Evolutionary conservation across 192 early-diverging fungal species (phyloP).

Genomic region (Dimargaris xerosporica): DNA sequence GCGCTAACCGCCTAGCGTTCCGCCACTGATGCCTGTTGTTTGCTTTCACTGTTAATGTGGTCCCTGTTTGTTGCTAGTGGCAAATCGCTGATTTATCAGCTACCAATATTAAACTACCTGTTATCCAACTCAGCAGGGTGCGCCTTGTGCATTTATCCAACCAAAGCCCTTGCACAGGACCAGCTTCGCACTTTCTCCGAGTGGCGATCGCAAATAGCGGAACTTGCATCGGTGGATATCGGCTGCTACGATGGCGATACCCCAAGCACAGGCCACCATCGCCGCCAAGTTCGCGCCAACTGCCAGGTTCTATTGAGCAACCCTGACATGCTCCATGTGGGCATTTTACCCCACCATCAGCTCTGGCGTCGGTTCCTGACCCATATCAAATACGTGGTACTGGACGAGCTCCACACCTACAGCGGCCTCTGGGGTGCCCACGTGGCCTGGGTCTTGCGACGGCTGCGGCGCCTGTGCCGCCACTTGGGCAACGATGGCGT

Average conservation of each 20-base stretch:
- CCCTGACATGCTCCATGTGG: slow-evolving; percentile 62
- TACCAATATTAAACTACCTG: slow-evolving; percentile 40
- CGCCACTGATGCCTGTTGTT: too few species aligned
- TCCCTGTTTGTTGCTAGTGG: slow-evolving; percentile 30
- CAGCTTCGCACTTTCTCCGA: slow-evolving; percentile 36
- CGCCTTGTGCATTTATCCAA: slow-evolving; percentile 57
- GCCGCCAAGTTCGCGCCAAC: slow-evolving; percentile 30
- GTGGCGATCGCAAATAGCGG: slow-evolving; percentile 17
- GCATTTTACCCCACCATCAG: slow-evolving; percentile 39
- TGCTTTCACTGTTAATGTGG: too few species aligned
- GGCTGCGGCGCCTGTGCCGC: slow-evolving; percentile 41
- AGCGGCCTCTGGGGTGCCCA: slow-evolving; percentile 49
- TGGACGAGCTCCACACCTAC: slow-evolving; percentile 70
- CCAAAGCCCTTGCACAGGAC: slow-evolving; percentile 72
- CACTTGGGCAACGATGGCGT: slow-evolving; percentile 26
- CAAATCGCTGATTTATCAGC: slow-evolving; percentile 66
- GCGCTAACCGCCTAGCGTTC: too few species aligned
- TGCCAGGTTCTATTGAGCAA: slow-evolving; percentile 61
- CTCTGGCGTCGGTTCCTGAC: slow-evolving; percentile 41
- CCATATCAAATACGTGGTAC: slow-evolving; percentile 39
- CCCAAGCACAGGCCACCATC: slow-evolving; percentile 16
- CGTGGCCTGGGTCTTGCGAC: slow-evolving; percentile 40
- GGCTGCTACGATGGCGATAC: slow-evolving; percentile 54
- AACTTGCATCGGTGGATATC: slow-evolving; percentile 19
- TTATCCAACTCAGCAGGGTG: slow-evolving; percentile 20